These are phyloP conservation scores for Urostyla sp. DNA, from an alignment of 73 alveolate species.

Conservation along the genomic window DNA sequence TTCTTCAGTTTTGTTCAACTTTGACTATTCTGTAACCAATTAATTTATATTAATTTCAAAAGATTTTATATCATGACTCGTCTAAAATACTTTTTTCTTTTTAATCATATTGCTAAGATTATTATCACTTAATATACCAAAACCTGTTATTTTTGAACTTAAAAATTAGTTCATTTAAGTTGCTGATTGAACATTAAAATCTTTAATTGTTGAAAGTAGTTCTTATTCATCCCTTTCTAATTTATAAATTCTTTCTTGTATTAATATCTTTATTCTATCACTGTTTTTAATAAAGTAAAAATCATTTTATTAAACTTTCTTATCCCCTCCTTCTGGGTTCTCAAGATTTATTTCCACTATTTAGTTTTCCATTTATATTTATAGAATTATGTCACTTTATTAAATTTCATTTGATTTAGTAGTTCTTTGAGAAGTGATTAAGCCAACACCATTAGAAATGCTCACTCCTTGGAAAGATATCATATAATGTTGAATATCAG, in stretches of 20 bases:
- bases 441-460: background rate
- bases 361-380: constrained; percentile 7
- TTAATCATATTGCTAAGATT: background rate
- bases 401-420: background rate
- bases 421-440: background rate
- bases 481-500: background rate
- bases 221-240: constrained; percentile 37
- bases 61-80: background rate
- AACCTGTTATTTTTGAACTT: constrained; percentile 1
- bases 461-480: background rate
- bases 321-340: constrained; percentile 20
- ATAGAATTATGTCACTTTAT: background rate
- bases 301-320: constrained; percentile 11
- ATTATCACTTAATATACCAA: background rate
- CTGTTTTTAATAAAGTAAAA: background rate
- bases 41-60: background rate
- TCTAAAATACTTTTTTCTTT: constrained; percentile 7
- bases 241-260: constrained; percentile 19
- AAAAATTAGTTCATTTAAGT: constrained; percentile 27
- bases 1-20: too few relatives aligned
- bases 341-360: constrained; percentile 6
- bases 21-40: too few relatives aligned
- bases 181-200: constrained; percentile 10
- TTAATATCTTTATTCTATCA: background rate
- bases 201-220: constrained; percentile 3